Percentiles rank a stretch among this genome's conserved stretches.
phyloP scores from a whole-genome alignment of 257 asterid genomes.

The Eucommia ulmoides region DNA sequence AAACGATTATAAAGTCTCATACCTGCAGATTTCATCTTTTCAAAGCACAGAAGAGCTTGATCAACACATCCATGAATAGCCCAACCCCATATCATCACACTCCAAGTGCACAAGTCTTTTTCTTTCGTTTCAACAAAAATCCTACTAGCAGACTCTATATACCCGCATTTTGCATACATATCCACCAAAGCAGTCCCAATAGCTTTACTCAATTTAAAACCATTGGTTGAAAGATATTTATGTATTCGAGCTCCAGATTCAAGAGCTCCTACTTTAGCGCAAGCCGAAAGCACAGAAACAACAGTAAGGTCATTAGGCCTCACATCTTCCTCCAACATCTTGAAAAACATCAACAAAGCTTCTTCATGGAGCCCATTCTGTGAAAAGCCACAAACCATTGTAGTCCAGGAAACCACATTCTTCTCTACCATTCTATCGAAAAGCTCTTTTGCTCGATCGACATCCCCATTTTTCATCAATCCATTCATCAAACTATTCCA shows the following conservation, averaged over 20 bases:
- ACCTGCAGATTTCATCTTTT: slow-evolving; percentile 22
- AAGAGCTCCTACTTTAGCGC: slow-evolving; percentile 26
- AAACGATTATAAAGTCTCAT: too few species aligned
- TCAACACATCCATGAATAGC: slow-evolving; percentile 27
- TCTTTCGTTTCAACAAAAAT: slow-evolving; percentile 20
- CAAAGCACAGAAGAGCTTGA: slow-evolving; percentile 25
- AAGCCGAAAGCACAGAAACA: slow-evolving; percentile 27
- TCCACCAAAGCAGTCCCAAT: slow-evolving; percentile 29
- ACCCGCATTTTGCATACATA: slow-evolving; percentile 35
- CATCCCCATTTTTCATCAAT: slow-evolving; percentile 25
- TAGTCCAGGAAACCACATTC: slow-evolving; percentile 36
- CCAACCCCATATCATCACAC: slow-evolving; percentile 31
- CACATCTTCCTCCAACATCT: slow-evolving; percentile 20
- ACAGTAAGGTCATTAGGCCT: slow-evolving; percentile 26
- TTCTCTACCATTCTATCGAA: slow-evolving; percentile 26
- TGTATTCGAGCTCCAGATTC: slow-evolving; percentile 18
- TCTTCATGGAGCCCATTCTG: slow-evolving; percentile 24
- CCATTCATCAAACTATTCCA: slow-evolving; percentile 36
- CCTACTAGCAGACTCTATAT: slow-evolving; percentile 19
- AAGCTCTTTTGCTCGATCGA: slow-evolving; percentile 19
- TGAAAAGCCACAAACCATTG: slow-evolving; percentile 20
- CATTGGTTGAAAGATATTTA: slow-evolving; percentile 8
- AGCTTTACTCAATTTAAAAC: slow-evolving; percentile 14
- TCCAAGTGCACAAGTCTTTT: slow-evolving; percentile 30
- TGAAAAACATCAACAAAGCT: slow-evolving; percentile 20